Conservation (phyloP, 1,139 yeast genomes). For the Pichia norvegensis region DNA sequence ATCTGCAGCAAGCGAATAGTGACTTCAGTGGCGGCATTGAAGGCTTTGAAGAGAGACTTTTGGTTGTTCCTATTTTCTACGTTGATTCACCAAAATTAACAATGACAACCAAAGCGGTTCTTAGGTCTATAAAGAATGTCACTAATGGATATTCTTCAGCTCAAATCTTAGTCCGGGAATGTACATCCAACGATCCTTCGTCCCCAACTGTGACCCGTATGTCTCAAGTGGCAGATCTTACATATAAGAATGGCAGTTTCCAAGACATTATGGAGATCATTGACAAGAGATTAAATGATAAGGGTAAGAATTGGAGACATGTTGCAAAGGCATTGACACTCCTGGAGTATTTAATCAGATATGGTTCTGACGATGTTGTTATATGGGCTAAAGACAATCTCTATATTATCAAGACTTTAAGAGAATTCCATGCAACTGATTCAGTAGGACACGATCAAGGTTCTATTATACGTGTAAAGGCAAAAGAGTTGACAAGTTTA, state of each 20-base stretch:
- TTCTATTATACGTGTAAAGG: conserved; percentile 80
- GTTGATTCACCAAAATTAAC: neutral
- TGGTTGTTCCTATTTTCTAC: no score
- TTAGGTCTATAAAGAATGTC: conserved; percentile 85
- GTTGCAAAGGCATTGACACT: conserved; percentile 87
- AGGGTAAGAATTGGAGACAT: conserved; percentile 98
- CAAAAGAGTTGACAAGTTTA: conserved; percentile 77
- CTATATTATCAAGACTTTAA: conserved; percentile 79
- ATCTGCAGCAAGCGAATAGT: no score
- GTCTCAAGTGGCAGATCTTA: conserved; percentile 75
- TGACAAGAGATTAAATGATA: conserved; percentile 87
- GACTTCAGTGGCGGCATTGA: no score
- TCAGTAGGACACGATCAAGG: conserved; percentile 84
- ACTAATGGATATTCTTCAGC: conserved; percentile 86
- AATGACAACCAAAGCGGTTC: conserved; percentile 52
- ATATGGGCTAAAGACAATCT: conserved; percentile 90
- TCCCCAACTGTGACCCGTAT: conserved; percentile 80
- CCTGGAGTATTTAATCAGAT: conserved; percentile 77
- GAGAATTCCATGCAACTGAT: conserved; percentile 84
- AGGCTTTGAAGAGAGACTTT: no score
- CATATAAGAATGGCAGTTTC: conserved; percentile 71
- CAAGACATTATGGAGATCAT: conserved; percentile 93
- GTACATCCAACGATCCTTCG: conserved; percentile 82
- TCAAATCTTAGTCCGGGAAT: conserved; percentile 84
- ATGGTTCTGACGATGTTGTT: conserved; percentile 87